Conservation (phyloP, 306 rosid genomes). For the Hippophae tibetana region DNA sequence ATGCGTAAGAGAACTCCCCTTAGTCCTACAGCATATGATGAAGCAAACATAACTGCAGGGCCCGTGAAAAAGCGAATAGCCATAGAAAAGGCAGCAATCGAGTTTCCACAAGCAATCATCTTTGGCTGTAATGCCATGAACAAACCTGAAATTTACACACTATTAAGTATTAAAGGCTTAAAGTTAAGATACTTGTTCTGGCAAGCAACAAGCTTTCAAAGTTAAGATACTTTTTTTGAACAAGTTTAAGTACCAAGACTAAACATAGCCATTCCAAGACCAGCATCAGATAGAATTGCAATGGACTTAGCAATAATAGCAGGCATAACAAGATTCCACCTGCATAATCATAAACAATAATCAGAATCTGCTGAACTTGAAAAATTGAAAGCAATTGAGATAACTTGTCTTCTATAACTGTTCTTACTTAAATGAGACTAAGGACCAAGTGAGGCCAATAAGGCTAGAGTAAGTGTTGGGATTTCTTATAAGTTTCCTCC, state of each 20-base stretch:
- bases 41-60: conserved; percentile 75
- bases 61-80: conserved; percentile 65
- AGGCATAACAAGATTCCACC: conserved; percentile 80
- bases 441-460: conserved; percentile 76
- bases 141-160: conserved; percentile 32
- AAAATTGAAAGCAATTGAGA: not conserved
- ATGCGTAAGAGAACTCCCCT: conserved; percentile 63
- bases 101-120: conserved; percentile 75
- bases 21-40: conserved; percentile 61
- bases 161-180: no score
- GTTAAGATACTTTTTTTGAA: no score
- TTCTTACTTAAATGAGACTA: conserved; percentile 60
- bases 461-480: conserved; percentile 84
- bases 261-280: conserved; percentile 95
- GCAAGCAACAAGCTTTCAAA: no score
- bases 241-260: conserved; percentile 51
- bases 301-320: conserved; percentile 62
- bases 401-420: not conserved
- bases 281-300: conserved; percentile 65
- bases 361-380: not conserved
- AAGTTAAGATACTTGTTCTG: no score
- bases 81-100: conserved; percentile 66
- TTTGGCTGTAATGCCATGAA: conserved; percentile 86
- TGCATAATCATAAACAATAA: conserved; percentile 8
- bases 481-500: conserved; percentile 71